Conservation (phyloP, 306 rosid genomes). For the Gynostemma pentaphyllum region DNA sequence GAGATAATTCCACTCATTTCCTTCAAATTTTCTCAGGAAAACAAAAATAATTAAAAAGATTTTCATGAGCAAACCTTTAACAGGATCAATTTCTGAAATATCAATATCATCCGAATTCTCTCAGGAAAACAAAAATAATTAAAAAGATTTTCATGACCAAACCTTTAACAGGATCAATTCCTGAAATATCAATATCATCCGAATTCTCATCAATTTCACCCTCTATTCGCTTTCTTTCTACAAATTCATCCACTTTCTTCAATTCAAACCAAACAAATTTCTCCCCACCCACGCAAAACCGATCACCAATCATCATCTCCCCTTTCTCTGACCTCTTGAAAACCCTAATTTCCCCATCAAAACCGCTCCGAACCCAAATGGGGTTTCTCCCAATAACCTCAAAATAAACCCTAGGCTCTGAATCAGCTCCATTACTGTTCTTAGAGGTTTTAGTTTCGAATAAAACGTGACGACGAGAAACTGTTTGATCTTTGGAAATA, state of each 20-base stretch:
- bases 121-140: no score
- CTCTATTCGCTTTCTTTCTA: constrained; percentile 11
- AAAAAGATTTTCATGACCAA: neutral
- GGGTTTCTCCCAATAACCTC: constrained; percentile 71
- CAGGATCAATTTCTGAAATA: constrained; percentile 50
- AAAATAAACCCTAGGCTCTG: constrained; percentile 43
- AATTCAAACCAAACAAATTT: constrained; percentile 44
- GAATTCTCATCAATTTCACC: constrained; percentile 15
- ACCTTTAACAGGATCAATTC: constrained; percentile 71
- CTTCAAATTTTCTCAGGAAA: neutral
- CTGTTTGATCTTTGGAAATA: constrained; percentile 36
- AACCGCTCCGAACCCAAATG: constrained; percentile 42
- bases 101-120: constrained; percentile 27
- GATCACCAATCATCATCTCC: constrained; percentile 43
- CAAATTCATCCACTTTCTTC: constrained; percentile 14
- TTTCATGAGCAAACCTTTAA: constrained; percentile 42
- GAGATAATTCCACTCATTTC: neutral
- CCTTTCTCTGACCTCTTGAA: constrained; percentile 54
- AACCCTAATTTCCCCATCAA: constrained; percentile 18
- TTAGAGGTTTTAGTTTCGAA: constrained; percentile 18
- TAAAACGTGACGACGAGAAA: constrained; percentile 55
- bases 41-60: neutral
- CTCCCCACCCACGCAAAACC: constrained; percentile 52
- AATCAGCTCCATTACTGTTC: neutral
- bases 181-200: constrained; percentile 36